Percentiles rank a stretch among this genome's conserved stretches.
phyloP scores from a whole-genome alignment of 352 stramenopile genomes.

The Phytophthora ohioensis region DNA sequence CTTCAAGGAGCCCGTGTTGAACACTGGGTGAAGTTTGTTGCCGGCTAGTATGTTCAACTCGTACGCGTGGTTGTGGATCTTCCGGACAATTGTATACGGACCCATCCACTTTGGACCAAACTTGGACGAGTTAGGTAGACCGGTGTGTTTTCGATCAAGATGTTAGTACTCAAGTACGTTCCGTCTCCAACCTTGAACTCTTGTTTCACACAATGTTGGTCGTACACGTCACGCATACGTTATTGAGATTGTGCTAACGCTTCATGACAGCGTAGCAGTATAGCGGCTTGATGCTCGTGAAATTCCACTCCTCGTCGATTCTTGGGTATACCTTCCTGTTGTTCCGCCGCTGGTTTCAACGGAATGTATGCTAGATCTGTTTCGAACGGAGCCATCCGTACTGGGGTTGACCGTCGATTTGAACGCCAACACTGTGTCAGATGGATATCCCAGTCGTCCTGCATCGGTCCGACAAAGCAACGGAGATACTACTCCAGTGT shows the following conservation, averaged over 20 bases:
- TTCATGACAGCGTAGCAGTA: slow-evolving; percentile 1
- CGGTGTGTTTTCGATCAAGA: slow-evolving; percentile 18
- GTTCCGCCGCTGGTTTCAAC: slow-evolving; percentile 1
- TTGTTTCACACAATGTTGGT: slow-evolving; percentile 10
- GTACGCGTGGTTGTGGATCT: background rate
- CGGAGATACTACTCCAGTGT: too few species aligned
- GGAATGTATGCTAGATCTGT: slow-evolving; percentile 13
- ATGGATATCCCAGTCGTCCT: too few species aligned
- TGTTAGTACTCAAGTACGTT: slow-evolving; percentile 25
- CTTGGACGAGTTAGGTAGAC: slow-evolving; percentile 21
- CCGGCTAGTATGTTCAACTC: slow-evolving; percentile 29
- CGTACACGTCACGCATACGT: slow-evolving; percentile 22
- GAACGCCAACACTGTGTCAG: too few species aligned
- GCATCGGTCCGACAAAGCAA: too few species aligned
- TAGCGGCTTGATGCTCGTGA: slow-evolving; percentile 15
- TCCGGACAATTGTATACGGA: slow-evolving; percentile 17
- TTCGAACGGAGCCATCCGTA: background rate
- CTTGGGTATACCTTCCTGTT: background rate
- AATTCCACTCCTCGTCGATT: slow-evolving; percentile 2
- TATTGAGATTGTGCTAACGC: slow-evolving; percentile 19
- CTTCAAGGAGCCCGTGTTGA: slow-evolving; percentile 20
- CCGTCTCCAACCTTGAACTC: slow-evolving; percentile 14
- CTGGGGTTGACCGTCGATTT: too few species aligned
- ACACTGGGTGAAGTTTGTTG: slow-evolving; percentile 17
- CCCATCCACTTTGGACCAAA: slow-evolving; percentile 27